These are phyloP conservation scores for Diaporthe citriasiana DNA, from an alignment of 2,329 filamentous ascomycete species.

Conservation along the genomic window DNA sequence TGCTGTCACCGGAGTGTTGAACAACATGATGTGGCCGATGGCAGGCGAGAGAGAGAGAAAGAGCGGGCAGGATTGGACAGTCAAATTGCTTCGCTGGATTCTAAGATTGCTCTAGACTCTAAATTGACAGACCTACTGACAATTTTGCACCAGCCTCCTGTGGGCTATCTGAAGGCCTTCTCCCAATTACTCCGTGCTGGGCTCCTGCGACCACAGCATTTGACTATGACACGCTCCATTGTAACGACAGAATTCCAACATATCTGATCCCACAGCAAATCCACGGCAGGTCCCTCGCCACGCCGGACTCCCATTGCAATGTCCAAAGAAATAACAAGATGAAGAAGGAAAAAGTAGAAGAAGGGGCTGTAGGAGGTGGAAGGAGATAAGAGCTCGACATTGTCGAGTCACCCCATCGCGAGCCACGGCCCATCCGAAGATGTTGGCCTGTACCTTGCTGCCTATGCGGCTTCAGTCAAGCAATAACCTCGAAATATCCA, in stretches of 20 bases:
- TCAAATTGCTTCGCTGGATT: slow-evolving; percentile 38
- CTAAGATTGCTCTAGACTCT: slow-evolving; percentile 42
- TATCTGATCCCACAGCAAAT: slow-evolving; percentile 13
- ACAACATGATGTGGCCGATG: background rate
- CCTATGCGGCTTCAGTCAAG: slow-evolving; percentile 56
- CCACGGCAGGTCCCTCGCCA: slow-evolving; percentile 14
- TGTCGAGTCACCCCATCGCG: background rate
- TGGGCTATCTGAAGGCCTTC: background rate
- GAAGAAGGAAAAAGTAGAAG: background rate
- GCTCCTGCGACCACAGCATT: slow-evolving; percentile 16
- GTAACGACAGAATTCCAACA: slow-evolving; percentile 43
- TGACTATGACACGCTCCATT: slow-evolving; percentile 22
- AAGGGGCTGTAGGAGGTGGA: background rate
- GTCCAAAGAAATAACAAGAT: slow-evolving; percentile 14
- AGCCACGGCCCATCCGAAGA: background rate
- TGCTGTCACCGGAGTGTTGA: background rate
- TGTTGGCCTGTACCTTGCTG: background rate
- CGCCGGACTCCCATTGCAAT: slow-evolving; percentile 23
- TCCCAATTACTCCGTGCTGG: slow-evolving; percentile 40
- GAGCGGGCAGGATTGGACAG: background rate
- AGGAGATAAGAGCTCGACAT: background rate
- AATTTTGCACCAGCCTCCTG: slow-evolving; percentile 20
- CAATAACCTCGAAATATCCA: slow-evolving; percentile 73
- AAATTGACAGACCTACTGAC: slow-evolving; percentile 23
- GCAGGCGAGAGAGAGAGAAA: no score